phyloP scores from a whole-genome alignment of 2,329 filamentous ascomycete genomes.

The Ophiostoma piceae region DNA sequence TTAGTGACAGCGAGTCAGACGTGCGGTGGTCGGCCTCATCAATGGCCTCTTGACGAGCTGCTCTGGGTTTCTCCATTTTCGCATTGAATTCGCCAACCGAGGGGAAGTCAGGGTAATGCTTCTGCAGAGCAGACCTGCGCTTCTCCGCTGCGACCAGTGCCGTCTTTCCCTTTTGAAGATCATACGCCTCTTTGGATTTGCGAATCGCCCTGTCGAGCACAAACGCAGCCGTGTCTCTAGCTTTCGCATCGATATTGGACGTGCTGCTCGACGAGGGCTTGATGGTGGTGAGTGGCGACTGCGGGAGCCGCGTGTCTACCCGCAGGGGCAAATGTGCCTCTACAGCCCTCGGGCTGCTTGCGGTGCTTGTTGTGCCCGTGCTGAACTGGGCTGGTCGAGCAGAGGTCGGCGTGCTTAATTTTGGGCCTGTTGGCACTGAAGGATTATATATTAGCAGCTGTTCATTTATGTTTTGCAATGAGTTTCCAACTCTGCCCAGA shows the following conservation, averaged over 20 bases:
- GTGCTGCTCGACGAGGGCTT: background rate
- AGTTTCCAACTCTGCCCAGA: background rate
- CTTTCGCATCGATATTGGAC: slow-evolving; percentile 6
- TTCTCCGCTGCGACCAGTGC: background rate
- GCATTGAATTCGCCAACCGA: slow-evolving; percentile 17
- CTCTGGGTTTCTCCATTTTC: background rate
- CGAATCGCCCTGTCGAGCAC: background rate
- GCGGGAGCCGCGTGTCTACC: background rate
- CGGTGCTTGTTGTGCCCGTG: background rate
- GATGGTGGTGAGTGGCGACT: background rate
- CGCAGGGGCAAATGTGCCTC: background rate
- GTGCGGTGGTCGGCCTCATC: background rate
- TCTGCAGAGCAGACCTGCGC: slow-evolving; percentile 17
- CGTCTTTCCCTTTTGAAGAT: background rate
- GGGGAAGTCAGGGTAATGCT: slow-evolving; percentile 23
- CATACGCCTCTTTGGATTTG: background rate
- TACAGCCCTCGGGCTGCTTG: background rate
- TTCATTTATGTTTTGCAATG: background rate
- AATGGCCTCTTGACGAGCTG: background rate
- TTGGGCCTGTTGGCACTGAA: background rate
- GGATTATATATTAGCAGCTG: background rate
- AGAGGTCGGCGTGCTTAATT: background rate
- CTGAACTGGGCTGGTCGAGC: background rate
- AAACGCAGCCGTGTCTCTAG: background rate
- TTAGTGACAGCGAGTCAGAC: background rate